A percentile compares a stretch with the other conserved stretches of the same genome.
Evolutionary conservation across 2,329 filamentous ascomycete genomes (phyloP).

Genomic region (Ceratocystis smalleyi): DNA sequence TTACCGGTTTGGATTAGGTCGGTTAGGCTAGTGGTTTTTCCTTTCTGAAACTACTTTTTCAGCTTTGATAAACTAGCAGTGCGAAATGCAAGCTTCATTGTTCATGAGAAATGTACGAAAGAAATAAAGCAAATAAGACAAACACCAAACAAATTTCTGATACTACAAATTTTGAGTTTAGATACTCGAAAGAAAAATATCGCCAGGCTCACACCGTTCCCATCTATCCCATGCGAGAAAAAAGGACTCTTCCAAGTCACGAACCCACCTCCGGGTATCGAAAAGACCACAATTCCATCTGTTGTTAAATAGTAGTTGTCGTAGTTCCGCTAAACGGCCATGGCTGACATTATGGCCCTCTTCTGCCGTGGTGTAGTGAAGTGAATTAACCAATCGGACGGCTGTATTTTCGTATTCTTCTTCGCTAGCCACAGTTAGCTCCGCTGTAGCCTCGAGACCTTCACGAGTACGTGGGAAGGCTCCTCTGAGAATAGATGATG

Average conservation of each 20-base stretch:
- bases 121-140: neutral
- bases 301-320: slow-evolving; percentile 65
- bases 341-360: slow-evolving; percentile 36
- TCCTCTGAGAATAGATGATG: slow-evolving; percentile 80
- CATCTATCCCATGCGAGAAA: slow-evolving; percentile 76
- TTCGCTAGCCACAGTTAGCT: slow-evolving; percentile 66
- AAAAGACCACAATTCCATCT: slow-evolving; percentile 82
- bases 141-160: neutral
- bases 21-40: too few relatives aligned
- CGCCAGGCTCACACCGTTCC: slow-evolving; percentile 73
- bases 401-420: slow-evolving; percentile 72
- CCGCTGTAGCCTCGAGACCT: slow-evolving; percentile 51
- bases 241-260: slow-evolving; percentile 77
- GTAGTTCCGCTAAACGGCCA: slow-evolving; percentile 63
- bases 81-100: neutral
- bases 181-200: slow-evolving; percentile 59
- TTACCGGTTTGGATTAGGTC: too few relatives aligned
- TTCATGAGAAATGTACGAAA: neutral
- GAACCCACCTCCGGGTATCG: slow-evolving; percentile 80
- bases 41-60: too few relatives aligned
- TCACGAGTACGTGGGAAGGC: slow-evolving; percentile 59
- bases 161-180: neutral
- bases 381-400: slow-evolving; percentile 46
- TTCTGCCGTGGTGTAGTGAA: slow-evolving; percentile 40
- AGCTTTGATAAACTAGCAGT: too few relatives aligned